Base-by-base conservation (phyloP, 1,284 basidiomycete species). In the Moesziomyces aphidis region DNA sequence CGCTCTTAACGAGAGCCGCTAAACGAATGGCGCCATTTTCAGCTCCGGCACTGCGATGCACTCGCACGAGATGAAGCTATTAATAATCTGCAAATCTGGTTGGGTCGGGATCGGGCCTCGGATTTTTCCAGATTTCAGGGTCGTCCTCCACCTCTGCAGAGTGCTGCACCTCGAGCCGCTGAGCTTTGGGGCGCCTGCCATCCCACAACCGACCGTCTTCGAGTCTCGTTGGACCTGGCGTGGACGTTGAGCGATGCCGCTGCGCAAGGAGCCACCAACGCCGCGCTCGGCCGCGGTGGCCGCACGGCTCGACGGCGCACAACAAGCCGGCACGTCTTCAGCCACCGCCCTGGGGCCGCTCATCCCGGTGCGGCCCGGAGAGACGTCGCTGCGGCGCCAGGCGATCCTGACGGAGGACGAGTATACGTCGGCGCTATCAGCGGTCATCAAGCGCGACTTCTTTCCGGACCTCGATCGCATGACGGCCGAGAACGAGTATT, bases 371-470 rank as follows among this genome's bases (percentile, higher is more conserved):
- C 57, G 55, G 44, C 55, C 69, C 9, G 78, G 78, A 6, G 67
- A 77, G 55, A 70, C 54, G 13, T 78, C 77, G 17, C 51, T 76
- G 6, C 74, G 74, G 22, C 34, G 65, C 4, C 84, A 85, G 59
- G 58, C 61, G 9, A 78, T 85, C 31, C 73, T 85, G 19, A 76
- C 75, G 9, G 96, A 99, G 87, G 95, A 98, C 77, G 93, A 94
- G 81, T 99, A 99, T 85, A 95, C 94, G 1, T 90, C 89, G 55
- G 92, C 93, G 1, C 88, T 99, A n/a, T 94, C 93, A 3, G 89
- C 91, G 53, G 97, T 99, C 83, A 97, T 99, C 83, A 91, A 93
- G 51, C 91, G 97, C 55, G 95, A 98, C 86, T 99, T 98, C 88
- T 99, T 98, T 82, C 96, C 96, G 0, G 58, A 66, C 21, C 56